Base-by-base conservation (phyloP, 805 yeast species). In the Metahyphopichia silvanorum region DNA sequence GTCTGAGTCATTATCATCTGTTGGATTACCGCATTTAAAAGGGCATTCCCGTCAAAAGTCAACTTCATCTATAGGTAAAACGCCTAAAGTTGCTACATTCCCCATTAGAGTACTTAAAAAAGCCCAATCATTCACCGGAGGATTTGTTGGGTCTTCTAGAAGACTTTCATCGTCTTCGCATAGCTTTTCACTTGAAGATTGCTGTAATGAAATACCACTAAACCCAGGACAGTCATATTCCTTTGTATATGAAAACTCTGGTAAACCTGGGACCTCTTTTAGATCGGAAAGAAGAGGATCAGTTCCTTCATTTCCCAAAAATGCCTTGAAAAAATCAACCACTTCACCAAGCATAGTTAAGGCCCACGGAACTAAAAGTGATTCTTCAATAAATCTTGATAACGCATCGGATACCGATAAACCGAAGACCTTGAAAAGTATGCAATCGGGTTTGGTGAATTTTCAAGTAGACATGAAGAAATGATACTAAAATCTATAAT, bases 371-470 rank as follows among this genome's bases (percentile, higher is more conserved):
- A 36, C 24, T 28, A 25, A 23, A 27, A 29, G 14, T 29, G 30
- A 17, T 29, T 15, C 27, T 21, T 29, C n/a, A 26, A 26, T 29
- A 12, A 18, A 7, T 9, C 9, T n/a, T 4, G 26, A 19, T 15
- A 16, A 15, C 27, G 11, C 21, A 11, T 11, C 27, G 20, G 12
- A 18, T 8, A 17, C 15, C 16, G 27, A 25, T 18, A 12, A 31
- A 6, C 46, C 48, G 6, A 42, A 43, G 25, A 37, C 34, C 9
- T 27, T 43, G 17, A 50, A 48, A 31, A 48, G 42, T 35, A 53
- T 59, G 56, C 49, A 55, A 38, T 46, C 58, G 4, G 63, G 66
- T 1, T 48, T 60, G 27, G 41, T 43, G 20, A 54, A 54, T 31
- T 56, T 56, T 35, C 47, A 44, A 31, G 31, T 47, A 17, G 38